Evolutionary conservation across 108 stramenopile genomes (phyloP).

Genomic region (Bacterosira constricta): DNA sequence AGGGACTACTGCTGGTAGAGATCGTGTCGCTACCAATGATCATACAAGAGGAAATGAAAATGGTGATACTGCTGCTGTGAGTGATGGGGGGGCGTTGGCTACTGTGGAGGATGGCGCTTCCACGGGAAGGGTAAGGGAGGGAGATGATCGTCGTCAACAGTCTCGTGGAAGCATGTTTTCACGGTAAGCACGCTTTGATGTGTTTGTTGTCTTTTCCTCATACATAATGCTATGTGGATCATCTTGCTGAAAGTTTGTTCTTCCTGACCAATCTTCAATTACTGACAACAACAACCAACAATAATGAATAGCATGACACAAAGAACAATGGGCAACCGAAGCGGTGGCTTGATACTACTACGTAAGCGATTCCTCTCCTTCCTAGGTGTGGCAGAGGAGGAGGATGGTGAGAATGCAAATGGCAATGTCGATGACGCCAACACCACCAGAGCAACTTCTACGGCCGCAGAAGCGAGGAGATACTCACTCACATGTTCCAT

Average conservation of each 20-base stretch:
- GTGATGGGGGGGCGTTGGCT: not conserved
- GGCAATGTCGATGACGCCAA: not conserved
- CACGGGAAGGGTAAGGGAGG: not conserved
- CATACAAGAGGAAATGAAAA: not conserved
- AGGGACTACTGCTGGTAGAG: not conserved
- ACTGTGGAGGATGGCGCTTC: not conserved
- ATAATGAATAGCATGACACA: not conserved
- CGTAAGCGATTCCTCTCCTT: conserved; percentile 39
- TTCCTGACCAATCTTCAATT: not conserved
- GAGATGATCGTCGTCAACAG: not conserved
- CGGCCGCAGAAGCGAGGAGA: not conserved
- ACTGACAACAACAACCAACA: not conserved
- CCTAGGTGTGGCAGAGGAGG: conserved; percentile 45
- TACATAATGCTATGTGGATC: not conserved
- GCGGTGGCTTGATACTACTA: conserved; percentile 18
- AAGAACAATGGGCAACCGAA: not conserved
- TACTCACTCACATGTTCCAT: conserved; percentile 28
- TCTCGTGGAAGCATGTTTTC: not conserved
- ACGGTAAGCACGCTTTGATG: not conserved
- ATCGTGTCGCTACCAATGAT: not conserved
- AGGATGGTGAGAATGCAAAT: not conserved
- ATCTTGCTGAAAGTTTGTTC: not conserved
- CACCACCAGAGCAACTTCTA: not conserved
- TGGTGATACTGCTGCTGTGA: too few relatives aligned
- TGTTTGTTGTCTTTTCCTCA: not conserved